A percentile compares a stretch with the other conserved stretches of the same genome.
Conservation (phyloP, 2,329 filamentous ascomycete genomes). For the Beauveria medogensis region DNA sequence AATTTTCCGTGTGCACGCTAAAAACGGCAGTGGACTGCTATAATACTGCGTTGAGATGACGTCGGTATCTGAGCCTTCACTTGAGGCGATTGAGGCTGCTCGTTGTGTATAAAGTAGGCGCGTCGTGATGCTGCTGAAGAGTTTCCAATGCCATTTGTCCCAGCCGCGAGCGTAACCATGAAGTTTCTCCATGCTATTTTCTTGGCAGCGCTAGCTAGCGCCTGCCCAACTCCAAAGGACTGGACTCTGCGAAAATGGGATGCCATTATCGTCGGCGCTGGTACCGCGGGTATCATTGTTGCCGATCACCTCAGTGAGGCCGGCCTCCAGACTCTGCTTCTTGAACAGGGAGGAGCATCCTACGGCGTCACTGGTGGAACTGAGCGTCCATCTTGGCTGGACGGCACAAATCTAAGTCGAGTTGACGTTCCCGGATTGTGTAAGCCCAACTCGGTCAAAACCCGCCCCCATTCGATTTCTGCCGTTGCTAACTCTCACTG, state of each 20-base stretch:
- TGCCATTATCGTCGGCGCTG: slow-evolving; percentile 39
- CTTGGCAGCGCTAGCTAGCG: background rate
- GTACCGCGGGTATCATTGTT: slow-evolving; percentile 44
- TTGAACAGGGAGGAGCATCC: slow-evolving; percentile 43
- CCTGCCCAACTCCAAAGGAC: slow-evolving; percentile 9
- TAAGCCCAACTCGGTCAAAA: slow-evolving; percentile 15
- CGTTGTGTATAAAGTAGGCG: background rate
- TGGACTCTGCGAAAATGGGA: slow-evolving; percentile 17
- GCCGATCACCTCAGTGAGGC: slow-evolving; percentile 43
- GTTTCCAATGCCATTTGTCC: background rate
- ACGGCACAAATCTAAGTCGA: slow-evolving; percentile 37
- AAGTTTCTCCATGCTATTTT: background rate
- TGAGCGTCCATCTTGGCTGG: slow-evolving; percentile 40
- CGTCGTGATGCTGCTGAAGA: background rate
- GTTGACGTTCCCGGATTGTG: slow-evolving; percentile 46
- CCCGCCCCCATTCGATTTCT: too few relatives aligned
- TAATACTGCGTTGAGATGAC: slow-evolving; percentile 6
- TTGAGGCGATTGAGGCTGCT: background rate
- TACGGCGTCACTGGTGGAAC: slow-evolving; percentile 39
- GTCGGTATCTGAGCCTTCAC: background rate
- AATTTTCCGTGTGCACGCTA: background rate
- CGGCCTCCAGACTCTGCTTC: slow-evolving; percentile 41
- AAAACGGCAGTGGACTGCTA: background rate
- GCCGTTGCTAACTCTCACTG: background rate
- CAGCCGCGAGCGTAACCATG: background rate